These are phyloP conservation scores for Passalora sequoiae DNA, from an alignment of 2,329 filamentous ascomycete genomes.

Conservation along the genomic window DNA sequence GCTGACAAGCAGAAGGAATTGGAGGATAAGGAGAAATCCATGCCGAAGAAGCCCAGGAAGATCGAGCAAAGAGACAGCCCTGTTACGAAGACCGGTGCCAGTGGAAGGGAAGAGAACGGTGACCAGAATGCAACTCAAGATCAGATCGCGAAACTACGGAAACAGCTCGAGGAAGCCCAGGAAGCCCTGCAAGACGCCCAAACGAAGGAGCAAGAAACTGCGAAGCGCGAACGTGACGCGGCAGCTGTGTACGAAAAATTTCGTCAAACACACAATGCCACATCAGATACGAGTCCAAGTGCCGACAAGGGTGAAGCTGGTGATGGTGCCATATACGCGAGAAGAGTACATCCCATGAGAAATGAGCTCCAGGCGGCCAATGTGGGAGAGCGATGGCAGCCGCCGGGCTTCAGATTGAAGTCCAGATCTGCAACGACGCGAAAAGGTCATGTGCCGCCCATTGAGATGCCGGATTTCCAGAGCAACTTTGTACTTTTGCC, in stretches of 20 bases:
- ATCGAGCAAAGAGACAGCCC: no score
- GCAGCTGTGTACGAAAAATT: background rate
- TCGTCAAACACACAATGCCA: no score
- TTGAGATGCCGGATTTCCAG: background rate
- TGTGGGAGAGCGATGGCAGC: background rate
- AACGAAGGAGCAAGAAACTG: background rate
- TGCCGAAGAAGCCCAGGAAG: background rate
- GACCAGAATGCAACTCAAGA: background rate
- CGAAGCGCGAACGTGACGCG: background rate
- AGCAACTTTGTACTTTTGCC: background rate
- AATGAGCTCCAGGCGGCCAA: background rate
- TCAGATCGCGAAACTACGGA: background rate
- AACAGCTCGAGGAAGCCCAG: background rate
- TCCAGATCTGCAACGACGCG: background rate
- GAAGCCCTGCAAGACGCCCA: background rate
- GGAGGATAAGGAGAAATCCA: background rate
- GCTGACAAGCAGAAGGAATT: background rate
- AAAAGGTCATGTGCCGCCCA: background rate
- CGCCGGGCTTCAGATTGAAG: background rate
- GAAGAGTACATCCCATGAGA: background rate
- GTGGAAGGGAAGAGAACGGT: no score
- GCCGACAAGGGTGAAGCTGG: background rate
- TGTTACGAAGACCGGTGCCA: no score
- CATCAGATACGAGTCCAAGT: no score
- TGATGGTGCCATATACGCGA: background rate